Evolutionary conservation across 2,329 filamentous ascomycete species (phyloP).

Genomic region (Pseudocercospora pini-densiflorae): DNA sequence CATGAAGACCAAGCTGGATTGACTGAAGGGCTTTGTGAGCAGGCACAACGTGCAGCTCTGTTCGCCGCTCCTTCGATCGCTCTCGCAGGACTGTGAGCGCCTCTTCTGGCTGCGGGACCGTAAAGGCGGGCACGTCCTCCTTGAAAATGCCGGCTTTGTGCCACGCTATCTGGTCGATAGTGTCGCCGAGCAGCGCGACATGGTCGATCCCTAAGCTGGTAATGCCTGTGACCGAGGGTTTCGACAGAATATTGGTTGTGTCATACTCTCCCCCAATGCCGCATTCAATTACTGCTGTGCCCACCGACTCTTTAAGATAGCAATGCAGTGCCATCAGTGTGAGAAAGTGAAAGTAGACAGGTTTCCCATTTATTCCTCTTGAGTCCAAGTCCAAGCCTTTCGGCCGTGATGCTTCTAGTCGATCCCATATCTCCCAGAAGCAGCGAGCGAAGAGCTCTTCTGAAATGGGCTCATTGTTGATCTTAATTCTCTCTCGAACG

Average conservation of each 20-base stretch:
- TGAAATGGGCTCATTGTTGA: slow-evolving; percentile 73
- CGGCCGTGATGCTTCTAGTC: slow-evolving; percentile 59
- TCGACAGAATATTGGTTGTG: slow-evolving; percentile 80
- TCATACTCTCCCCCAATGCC: slow-evolving; percentile 95
- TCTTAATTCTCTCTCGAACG: slow-evolving; percentile 81
- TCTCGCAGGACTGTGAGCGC: slow-evolving; percentile 62
- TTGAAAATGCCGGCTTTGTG: slow-evolving; percentile 92
- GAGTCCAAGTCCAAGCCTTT: slow-evolving; percentile 56
- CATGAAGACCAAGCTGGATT: slow-evolving; percentile 62
- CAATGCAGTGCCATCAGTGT: slow-evolving; percentile 87
- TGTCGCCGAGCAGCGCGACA: slow-evolving; percentile 76
- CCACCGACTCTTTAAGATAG: slow-evolving; percentile 76
- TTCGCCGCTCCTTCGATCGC: slow-evolving; percentile 57
- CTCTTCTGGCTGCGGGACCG: slow-evolving; percentile 60
- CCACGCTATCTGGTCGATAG: slow-evolving; percentile 84
- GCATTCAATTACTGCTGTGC: slow-evolving; percentile 84
- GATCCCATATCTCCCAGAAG: slow-evolving; percentile 86
- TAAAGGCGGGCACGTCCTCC: slow-evolving; percentile 64
- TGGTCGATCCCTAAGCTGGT: slow-evolving; percentile 87
- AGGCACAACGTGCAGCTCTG: slow-evolving; percentile 54
- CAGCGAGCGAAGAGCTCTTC: slow-evolving; percentile 72
- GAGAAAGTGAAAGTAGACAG: slow-evolving; percentile 90
- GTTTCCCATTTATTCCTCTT: slow-evolving; percentile 65
- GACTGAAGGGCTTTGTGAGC: slow-evolving; percentile 53
- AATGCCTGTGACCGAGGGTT: slow-evolving; percentile 73